Evolutionary conservation across 441 rosid genomes (phyloP).

Genomic region (Kokia cookei): DNA sequence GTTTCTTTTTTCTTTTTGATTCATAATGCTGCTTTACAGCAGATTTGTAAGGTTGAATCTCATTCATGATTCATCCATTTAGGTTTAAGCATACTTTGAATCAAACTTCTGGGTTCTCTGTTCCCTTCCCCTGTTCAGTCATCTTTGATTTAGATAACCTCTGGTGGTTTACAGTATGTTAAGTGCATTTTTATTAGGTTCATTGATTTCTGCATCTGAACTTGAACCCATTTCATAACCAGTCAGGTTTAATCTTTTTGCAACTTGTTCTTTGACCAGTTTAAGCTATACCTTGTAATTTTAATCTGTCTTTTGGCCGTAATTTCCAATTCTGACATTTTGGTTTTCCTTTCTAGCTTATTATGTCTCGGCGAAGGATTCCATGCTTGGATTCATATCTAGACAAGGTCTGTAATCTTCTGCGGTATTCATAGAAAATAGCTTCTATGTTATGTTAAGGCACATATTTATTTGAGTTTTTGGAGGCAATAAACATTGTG

Average conservation of each 20-base stretch:
- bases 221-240: background rate
- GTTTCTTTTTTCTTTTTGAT: background rate
- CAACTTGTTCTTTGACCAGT: background rate
- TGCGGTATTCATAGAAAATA: background rate
- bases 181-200: background rate
- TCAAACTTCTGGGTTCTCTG: background rate
- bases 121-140: background rate
- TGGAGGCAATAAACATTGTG: background rate
- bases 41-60: background rate
- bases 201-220: background rate
- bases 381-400: slow-evolving; percentile 98
- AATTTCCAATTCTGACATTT: background rate
- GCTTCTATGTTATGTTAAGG: background rate
- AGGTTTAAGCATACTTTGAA: background rate
- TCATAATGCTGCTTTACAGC: background rate
- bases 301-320: background rate
- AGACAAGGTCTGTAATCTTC: slow-evolving; percentile 68
- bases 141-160: background rate
- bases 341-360: slow-evolving; percentile 48
- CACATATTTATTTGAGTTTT: background rate
- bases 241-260: background rate
- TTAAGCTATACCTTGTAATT: background rate
- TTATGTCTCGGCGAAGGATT: slow-evolving; percentile 89
- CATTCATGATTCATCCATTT: background rate
- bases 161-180: background rate